A percentile compares a stretch with the other conserved stretches of the same genome.
Evolutionary conservation across 2,329 filamentous ascomycete genomes (phyloP).

Genomic region (Xylaria arbuscula): DNA sequence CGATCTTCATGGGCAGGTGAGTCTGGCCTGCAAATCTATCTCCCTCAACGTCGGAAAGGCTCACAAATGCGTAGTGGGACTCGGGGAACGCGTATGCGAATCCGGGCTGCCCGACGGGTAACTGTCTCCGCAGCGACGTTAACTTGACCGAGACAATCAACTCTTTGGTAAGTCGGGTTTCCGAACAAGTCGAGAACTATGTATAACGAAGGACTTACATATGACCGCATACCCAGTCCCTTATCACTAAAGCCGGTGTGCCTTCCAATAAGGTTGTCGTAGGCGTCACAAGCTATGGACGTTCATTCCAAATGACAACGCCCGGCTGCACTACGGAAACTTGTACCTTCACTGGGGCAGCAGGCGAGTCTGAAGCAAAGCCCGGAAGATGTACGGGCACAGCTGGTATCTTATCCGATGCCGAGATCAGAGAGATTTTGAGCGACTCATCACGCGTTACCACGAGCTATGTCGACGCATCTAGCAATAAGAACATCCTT

Average conservation of each 20-base stretch:
- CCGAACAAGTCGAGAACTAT: conserved; percentile 35
- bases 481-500: conserved; percentile 37
- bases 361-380: conserved; percentile 43
- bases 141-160: too few species aligned
- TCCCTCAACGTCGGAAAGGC: too few species aligned
- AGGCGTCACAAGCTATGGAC: conserved; percentile 34
- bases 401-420: conserved; percentile 53
- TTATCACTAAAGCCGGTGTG: conserved; percentile 41
- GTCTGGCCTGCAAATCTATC: too few species aligned
- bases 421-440: conserved; percentile 53
- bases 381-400: conserved; percentile 53
- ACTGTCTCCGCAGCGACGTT: too few species aligned
- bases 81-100: too few species aligned
- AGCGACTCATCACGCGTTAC: not conserved
- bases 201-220: conserved; percentile 37
- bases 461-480: not conserved
- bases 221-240: conserved; percentile 43
- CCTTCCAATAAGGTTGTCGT: conserved; percentile 41
- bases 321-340: not conserved
- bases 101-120: too few species aligned
- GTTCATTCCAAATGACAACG: conserved; percentile 44
- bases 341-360: not conserved
- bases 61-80: too few species aligned
- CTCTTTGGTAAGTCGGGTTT: conserved; percentile 21
- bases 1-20: too few species aligned